These are phyloP conservation scores for Pholiota microspora DNA, from an alignment of 768 basidiomycete genomes.

Conservation along the genomic window DNA sequence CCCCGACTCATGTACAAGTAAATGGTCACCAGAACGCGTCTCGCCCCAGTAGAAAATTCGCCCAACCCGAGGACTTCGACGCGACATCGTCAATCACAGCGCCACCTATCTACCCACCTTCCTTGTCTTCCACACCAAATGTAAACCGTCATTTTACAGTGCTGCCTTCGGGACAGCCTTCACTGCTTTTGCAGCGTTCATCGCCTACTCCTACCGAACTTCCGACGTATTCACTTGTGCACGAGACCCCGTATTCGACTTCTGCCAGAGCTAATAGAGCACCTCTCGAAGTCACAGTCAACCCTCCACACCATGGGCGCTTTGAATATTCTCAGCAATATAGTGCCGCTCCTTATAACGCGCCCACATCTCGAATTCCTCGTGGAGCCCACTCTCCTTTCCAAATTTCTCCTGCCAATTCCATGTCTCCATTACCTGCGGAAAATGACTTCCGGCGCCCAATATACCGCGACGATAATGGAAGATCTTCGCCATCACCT, in stretches of 20 bases:
- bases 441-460: conserved; percentile 7
- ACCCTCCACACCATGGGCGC: conserved; percentile 2
- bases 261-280: neutral
- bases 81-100: conserved; percentile 3
- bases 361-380: conserved; percentile 10
- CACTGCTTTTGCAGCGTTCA: conserved; percentile 2
- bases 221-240: conserved; percentile 16
- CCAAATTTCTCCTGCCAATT: neutral
- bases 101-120: conserved; percentile 16
- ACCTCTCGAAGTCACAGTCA: conserved; percentile 3
- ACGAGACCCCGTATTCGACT: conserved; percentile 4
- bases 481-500: conserved; percentile 5
- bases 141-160: conserved; percentile 3
- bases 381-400: conserved; percentile 13
- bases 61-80: neutral
- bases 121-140: conserved; percentile 4
- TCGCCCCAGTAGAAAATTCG: neutral
- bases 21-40: neutral
- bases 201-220: conserved; percentile 16
- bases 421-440: neutral
- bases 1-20: conserved; percentile 7
- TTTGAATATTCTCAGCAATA: conserved; percentile 8
- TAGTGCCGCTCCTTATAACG: conserved; percentile 2
- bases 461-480: neutral
- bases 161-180: conserved; percentile 3